Evolutionary conservation across 805 yeast genomes (phyloP).

Genomic region (Ogataea nakhonphanomensis): DNA sequence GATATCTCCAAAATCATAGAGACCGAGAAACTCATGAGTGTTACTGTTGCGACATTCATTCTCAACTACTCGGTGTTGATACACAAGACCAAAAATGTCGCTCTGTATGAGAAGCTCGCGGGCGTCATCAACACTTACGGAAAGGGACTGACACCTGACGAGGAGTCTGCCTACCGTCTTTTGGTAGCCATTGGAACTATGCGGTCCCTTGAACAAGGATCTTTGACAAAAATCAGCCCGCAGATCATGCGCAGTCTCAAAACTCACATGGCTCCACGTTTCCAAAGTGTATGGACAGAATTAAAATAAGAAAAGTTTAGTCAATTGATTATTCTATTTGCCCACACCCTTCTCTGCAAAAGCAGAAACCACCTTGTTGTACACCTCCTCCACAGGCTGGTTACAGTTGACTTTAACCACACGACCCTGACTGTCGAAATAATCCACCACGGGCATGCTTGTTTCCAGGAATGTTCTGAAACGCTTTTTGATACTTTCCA

Average conservation of each 20-base stretch:
- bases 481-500: slow-evolving; percentile 86
- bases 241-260: slow-evolving; percentile 11
- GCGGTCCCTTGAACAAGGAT: slow-evolving; percentile 15
- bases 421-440: slow-evolving; percentile 66
- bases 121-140: slow-evolving; percentile 18
- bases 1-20: slow-evolving; percentile 19
- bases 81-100: slow-evolving; percentile 28
- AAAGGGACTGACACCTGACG: slow-evolving; percentile 30
- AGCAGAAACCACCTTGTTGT: slow-evolving; percentile 61
- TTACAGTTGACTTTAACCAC: slow-evolving; percentile 81
- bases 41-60: slow-evolving; percentile 46
- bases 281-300: slow-evolving; percentile 22
- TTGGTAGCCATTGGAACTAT: slow-evolving; percentile 63
- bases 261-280: slow-evolving; percentile 17
- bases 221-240: slow-evolving; percentile 3
- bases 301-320: slow-evolving; percentile 8
- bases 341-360: slow-evolving; percentile 44
- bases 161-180: slow-evolving; percentile 69
- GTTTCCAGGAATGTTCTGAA: slow-evolving; percentile 84
- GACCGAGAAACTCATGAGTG: slow-evolving; percentile 30
- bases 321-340: slow-evolving; percentile 4
- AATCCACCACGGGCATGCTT: slow-evolving; percentile 89
- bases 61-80: slow-evolving; percentile 45
- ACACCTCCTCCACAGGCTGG: slow-evolving; percentile 76
- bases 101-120: slow-evolving; percentile 29